Evolutionary conservation across 2,329 filamentous ascomycete genomes (phyloP), one percentile per base, ranked within the genome.

Genomic region (Beauveria sp.): DNA sequence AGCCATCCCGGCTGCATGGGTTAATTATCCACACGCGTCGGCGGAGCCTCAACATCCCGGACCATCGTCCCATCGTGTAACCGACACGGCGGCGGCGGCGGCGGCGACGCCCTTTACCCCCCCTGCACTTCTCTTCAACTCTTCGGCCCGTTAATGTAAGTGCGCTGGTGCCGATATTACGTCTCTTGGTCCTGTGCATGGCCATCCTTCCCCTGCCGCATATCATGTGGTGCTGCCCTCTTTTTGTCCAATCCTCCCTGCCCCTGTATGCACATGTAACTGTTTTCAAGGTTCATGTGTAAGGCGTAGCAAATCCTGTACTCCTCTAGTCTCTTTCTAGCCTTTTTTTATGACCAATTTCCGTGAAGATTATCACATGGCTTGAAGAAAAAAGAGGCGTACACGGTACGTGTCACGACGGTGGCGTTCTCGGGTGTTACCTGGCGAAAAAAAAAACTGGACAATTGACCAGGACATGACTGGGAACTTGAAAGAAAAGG

Each of bases 401-500:
- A 37, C 12, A 5, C n/a, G 48, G 8, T 34, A 48, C 20, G 44
- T 57, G 44, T 24, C 44, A 57, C 44, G 40, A 37, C 10, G 9
- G 26, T 37, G 28, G 55, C 20, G 20, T 37, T 40, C 55, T 48
- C 55, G 55, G 55, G 55, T 57, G 55, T 57, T 8, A 57, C 54
- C 10, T 9, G 20, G 16, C 18, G 20, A 24, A 41, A 30, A 37
- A 6, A 6, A 18, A 44, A 28, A 16, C 28, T 46, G 46, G 46
- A 10, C 43, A 58, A n/a, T n/a, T 28, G n/a, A 22, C 22, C n/a
- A 43, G 51, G 26, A 43, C 46, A 47, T 37, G 46, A 58, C 28
- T 48, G 40, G 30, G 9, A 37, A 56, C 14, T 46, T 5, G n/a
- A 4, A 22, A 16, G 18, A 30, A 40, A 30, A 28, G 5, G 52